Evolutionary conservation across 495 filamentous ascomycete genomes (phyloP).

Genomic region (Geopyxis carbonaria): DNA sequence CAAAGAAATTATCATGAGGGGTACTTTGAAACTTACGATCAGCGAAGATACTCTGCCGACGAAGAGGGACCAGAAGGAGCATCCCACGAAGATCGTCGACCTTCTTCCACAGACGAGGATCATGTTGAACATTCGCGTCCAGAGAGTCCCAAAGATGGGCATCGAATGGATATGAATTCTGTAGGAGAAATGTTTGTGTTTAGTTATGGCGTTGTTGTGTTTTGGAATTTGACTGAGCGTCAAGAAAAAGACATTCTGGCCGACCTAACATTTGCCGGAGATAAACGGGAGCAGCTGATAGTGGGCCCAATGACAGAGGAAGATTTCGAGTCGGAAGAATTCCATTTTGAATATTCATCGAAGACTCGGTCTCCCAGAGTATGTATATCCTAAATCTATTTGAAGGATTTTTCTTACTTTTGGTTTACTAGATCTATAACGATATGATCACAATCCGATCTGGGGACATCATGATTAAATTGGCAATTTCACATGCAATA

Average conservation of each 20-base stretch:
- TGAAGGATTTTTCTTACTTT: too few species aligned
- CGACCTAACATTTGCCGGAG: conserved; percentile 77
- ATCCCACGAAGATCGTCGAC: background rate
- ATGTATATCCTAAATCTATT: background rate
- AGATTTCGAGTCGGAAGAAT: conserved; percentile 95
- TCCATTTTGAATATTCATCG: conserved; percentile 92
- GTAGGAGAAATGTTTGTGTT: conserved; percentile 98
- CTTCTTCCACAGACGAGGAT: background rate
- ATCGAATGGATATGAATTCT: conserved; percentile 24
- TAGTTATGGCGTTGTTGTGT: conserved; percentile 92
- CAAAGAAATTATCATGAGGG: conserved; percentile 76
- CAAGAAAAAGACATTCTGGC: conserved; percentile 96
- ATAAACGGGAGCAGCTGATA: conserved; percentile 26
- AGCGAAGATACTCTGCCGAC: background rate
- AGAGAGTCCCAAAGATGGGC: conserved; percentile 20
- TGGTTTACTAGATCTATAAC: conserved; percentile 56
- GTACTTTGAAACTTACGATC: conserved; percentile 42
- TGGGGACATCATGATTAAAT: conserved; percentile 96
- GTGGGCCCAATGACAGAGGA: conserved; percentile 33
- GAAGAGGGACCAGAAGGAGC: too few species aligned
- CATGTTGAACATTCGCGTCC: too few species aligned
- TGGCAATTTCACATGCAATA: conserved; percentile 92
- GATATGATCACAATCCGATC: conserved; percentile 96
- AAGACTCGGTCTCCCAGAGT: conserved; percentile 64
- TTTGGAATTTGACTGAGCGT: conserved; percentile 92